Evolutionary conservation across 1,139 yeast genomes (phyloP).

Genomic region (Sugiyamaella japonica): DNA sequence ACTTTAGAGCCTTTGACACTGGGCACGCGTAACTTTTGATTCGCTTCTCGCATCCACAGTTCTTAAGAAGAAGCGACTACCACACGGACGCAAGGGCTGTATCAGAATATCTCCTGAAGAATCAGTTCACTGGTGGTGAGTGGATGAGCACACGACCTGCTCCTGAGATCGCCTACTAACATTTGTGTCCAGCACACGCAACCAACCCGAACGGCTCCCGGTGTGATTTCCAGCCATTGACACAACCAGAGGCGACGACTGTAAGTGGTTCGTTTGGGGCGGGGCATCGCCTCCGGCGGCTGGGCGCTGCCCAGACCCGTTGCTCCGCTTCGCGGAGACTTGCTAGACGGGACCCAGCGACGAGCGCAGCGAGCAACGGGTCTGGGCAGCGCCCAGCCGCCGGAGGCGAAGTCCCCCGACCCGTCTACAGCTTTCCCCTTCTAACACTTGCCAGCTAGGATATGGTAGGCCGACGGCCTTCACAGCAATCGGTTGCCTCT

Average conservation of each 20-base stretch:
- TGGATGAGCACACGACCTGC: not conserved
- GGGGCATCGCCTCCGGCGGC: too few relatives aligned
- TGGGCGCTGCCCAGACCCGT: too few relatives aligned
- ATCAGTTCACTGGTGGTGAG: not conserved
- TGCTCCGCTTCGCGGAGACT: too few relatives aligned
- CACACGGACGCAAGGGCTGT: too few relatives aligned
- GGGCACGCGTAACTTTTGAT: not conserved
- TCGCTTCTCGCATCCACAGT: not conserved
- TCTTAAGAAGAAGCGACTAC: not conserved
- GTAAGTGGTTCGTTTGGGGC: not conserved
- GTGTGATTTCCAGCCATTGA: not conserved
- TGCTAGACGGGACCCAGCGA: not conserved
- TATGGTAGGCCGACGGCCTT: conserved; percentile 19
- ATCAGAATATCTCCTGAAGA: not conserved
- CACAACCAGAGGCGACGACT: not conserved
- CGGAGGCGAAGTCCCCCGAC: not conserved
- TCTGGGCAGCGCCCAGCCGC: not conserved
- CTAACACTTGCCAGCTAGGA: conserved; percentile 3
- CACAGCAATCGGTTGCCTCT: conserved; percentile 20
- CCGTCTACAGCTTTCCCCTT: not conserved
- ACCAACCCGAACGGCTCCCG: too few relatives aligned
- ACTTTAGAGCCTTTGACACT: too few relatives aligned
- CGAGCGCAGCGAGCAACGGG: not conserved
- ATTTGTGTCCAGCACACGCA: too few relatives aligned
- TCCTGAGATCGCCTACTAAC: not conserved